A percentile compares a stretch with the other conserved stretches of the same genome.
These are phyloP conservation scores for Claviceps capensis DNA, from an alignment of 2,329 filamentous ascomycete genomes.

Conservation along the genomic window DNA sequence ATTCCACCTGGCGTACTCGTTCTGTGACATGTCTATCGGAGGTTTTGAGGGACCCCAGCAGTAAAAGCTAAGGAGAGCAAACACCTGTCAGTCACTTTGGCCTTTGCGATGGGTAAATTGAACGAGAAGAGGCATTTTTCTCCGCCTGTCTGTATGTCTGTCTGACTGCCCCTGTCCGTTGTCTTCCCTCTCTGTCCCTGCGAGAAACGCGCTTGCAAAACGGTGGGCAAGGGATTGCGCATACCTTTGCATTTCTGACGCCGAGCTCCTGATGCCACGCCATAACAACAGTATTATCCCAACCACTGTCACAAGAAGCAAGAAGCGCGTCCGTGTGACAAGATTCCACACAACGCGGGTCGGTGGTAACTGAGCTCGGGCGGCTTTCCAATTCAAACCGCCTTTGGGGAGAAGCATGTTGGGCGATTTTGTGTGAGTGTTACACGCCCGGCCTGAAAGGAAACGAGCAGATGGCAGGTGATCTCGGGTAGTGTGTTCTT, in stretches of 20 bases:
- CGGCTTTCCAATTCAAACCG: slow-evolving; percentile 84
- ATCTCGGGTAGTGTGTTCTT: background rate
- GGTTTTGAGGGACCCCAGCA: slow-evolving; percentile 92
- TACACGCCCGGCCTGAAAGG: slow-evolving; percentile 1
- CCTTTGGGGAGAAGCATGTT: slow-evolving; percentile 83
- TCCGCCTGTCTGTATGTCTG: background rate
- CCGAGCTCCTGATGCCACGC: slow-evolving; percentile 69
- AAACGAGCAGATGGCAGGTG: background rate
- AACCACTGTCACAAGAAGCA: slow-evolving; percentile 57
- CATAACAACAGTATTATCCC: slow-evolving; percentile 71
- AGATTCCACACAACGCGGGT: slow-evolving; percentile 57
- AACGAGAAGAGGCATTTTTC: no score
- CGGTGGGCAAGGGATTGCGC: slow-evolving; percentile 11
- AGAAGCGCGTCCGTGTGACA: slow-evolving; percentile 63
- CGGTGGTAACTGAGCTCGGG: slow-evolving; percentile 65
- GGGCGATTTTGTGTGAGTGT: slow-evolving; percentile 11
- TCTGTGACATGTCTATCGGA: slow-evolving; percentile 89
- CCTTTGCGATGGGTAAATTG: background rate
- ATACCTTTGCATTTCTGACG: slow-evolving; percentile 84
- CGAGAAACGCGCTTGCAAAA: no score
- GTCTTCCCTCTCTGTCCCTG: background rate
- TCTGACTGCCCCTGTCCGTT: background rate
- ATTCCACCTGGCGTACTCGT: slow-evolving; percentile 84
- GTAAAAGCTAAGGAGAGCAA: slow-evolving; percentile 57
- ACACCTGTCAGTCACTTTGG: slow-evolving; percentile 7